A percentile compares a stretch with the other conserved stretches of the same genome.
These are phyloP conservation scores for Terfezia boudieri DNA, from an alignment of 495 filamentous ascomycete genomes.

Conservation along the genomic window DNA sequence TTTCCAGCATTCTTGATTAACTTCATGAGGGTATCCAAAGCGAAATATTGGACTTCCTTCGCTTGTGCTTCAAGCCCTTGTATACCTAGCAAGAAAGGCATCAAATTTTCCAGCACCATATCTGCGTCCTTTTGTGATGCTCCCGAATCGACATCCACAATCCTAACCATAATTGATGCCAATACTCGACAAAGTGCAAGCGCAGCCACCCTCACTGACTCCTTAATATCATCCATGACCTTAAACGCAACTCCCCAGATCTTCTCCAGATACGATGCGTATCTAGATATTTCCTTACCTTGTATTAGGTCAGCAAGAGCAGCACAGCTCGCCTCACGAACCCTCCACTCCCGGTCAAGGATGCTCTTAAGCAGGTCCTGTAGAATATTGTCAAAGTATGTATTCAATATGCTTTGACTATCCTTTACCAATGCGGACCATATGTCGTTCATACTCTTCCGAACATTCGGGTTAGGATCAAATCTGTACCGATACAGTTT, in stretches of 20 bases:
- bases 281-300: constrained; percentile 39
- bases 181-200: constrained; percentile 59
- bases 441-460: constrained; percentile 87
- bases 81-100: constrained; percentile 79
- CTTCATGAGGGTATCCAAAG: constrained; percentile 44
- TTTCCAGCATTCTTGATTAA: constrained; percentile 68
- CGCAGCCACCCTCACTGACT: constrained; percentile 60
- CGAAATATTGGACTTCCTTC: constrained; percentile 51
- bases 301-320: constrained; percentile 58
- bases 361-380: constrained; percentile 65
- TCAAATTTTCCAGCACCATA: constrained; percentile 55
- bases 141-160: constrained; percentile 69
- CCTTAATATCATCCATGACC: constrained; percentile 85
- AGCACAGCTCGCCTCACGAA: constrained; percentile 72
- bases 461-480: constrained; percentile 80
- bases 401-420: constrained; percentile 43
- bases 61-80: constrained; percentile 72
- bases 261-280: constrained; percentile 58
- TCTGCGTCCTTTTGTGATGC: constrained; percentile 45
- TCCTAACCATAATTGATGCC: constrained; percentile 59
- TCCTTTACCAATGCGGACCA: constrained; percentile 87
- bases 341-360: constrained; percentile 58
- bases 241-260: constrained; percentile 71
- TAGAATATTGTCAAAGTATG: constrained; percentile 67
- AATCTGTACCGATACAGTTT: constrained; percentile 88